phyloP scores from a whole-genome alignment of 2,329 filamentous ascomycete species.

The Cladophialophora carrionii region DNA sequence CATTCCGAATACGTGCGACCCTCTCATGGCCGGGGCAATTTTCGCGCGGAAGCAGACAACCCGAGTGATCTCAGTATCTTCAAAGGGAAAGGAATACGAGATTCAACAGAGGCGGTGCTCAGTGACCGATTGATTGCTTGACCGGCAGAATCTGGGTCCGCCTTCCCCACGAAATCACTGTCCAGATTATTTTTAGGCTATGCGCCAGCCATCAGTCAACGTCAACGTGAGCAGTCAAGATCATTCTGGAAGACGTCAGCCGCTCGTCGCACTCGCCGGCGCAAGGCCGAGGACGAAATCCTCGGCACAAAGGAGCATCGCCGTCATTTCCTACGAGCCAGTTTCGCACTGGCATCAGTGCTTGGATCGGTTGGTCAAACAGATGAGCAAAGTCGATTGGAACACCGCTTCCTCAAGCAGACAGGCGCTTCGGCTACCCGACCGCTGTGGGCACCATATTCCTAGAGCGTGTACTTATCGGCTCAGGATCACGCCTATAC shows the following conservation, averaged over 20 bases:
- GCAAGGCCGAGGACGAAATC: slow-evolving; percentile 19
- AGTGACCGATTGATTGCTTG: neutral
- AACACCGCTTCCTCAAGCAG: neutral
- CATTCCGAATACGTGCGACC: neutral
- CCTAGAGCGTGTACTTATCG: neutral
- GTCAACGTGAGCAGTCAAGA: neutral
- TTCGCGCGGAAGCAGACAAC: slow-evolving; percentile 10
- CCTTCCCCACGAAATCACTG: neutral
- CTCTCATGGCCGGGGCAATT: neutral
- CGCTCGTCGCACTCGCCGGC: neutral
- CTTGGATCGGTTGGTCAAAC: neutral
- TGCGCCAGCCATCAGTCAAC: neutral
- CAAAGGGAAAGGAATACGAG: slow-evolving; percentile 14
- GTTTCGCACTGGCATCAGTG: neutral
- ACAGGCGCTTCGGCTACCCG: neutral
- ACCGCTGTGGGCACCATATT: neutral
- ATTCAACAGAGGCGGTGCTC: slow-evolving; percentile 11
- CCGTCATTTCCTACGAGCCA: neutral
- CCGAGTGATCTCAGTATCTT: slow-evolving; percentile 7
- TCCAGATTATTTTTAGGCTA: slow-evolving; percentile 11
- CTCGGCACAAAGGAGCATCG: neutral
- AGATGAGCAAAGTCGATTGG: neutral
- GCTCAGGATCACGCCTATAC: neutral
- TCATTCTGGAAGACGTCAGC: neutral
- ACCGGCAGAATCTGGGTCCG: neutral